Evolutionary conservation across 768 basidiomycete genomes (phyloP).

Genomic region (Tylopilus sp.): DNA sequence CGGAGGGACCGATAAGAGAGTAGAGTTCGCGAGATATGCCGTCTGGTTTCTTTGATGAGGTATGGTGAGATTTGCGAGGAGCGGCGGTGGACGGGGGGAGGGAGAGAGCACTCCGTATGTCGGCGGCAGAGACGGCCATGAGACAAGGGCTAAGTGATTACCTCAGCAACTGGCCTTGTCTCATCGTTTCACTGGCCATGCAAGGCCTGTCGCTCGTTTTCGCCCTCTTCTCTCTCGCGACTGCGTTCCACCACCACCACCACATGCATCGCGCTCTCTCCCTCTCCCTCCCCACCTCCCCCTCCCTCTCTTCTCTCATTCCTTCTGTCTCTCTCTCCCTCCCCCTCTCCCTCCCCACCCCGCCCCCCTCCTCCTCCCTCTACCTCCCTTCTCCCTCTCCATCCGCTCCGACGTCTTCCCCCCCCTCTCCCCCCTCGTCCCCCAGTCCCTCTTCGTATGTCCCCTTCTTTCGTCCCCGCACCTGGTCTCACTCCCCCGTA

Average conservation of each 20-base stretch:
- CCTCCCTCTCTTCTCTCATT: not conserved
- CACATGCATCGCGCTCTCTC: not conserved
- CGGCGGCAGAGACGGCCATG: slow-evolving; percentile 73
- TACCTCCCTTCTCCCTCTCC: not conserved
- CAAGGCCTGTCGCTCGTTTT: not conserved
- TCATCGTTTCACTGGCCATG: not conserved
- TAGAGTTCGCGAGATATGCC: slow-evolving; percentile 93
- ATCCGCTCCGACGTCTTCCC: not conserved
- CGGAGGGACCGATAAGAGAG: slow-evolving; percentile 91
- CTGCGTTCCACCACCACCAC: not conserved
- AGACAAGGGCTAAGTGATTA: not conserved
- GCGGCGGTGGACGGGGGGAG: slow-evolving; percentile 40
- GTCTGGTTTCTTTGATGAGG: slow-evolving; percentile 63
- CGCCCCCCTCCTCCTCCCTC: not conserved
- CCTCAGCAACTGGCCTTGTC: not conserved
- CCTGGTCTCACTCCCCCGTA: not conserved
- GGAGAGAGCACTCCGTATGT: slow-evolving; percentile 81
- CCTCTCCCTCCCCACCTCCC: not conserved
- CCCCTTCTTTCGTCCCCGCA: not conserved
- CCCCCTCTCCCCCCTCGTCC: not conserved
- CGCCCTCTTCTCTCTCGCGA: not conserved
- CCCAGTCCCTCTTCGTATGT: not conserved
- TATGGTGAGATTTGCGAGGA: slow-evolving; percentile 40
- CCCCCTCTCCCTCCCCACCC: not conserved
- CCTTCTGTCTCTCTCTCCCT: not conserved